Base-by-base conservation (phyloP, 495 filamentous ascomycete genomes). In the Penicillium salamii region DNA sequence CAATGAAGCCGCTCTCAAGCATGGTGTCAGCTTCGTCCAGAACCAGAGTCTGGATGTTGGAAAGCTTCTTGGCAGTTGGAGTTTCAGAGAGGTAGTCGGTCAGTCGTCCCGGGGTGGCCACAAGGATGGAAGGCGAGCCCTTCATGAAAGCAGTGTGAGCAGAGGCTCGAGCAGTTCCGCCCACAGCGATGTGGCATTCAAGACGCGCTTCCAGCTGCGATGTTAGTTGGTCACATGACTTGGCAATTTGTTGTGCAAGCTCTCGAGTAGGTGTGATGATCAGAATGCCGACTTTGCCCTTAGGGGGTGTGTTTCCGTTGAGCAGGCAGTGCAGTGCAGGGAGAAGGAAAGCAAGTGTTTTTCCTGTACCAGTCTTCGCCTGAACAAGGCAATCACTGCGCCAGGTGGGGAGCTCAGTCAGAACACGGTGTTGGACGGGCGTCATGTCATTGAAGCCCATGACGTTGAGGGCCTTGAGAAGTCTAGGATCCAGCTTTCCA, bases 361-460 rank as follows among this genome's bases (percentile, higher is more conserved):
- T 92, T 49, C 88, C 88, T 5, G 88, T 91, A 56, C 88, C 88
- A n/a, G 88, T 92, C 63, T 85, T 89, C 48, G 88, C 88, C 71
- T 91, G 88, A 33, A 88, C 88, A 13, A 78, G 68, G 38, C 76
- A 80, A 57, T 81, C 78, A 48, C 67, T 73, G 46, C 66, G 67
- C 67, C 74, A 72, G 26, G 53, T 66, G 17, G 80, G 78, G 17
- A 83, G 68, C 36, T 74, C 68, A 2, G 57, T 68, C 57, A 83
- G 53, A 21, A 81, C 78, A 49, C 75, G 72, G 19, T 78, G 70
- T 50, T 83, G 80, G 26, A 83, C 80, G 6, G 80, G 75, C 1
- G 78, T 79, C 79, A 82, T 80, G 55, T 52, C 61, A 11, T 65
- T 59, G 46, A 73, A 74, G 0, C 64, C 64, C 75, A 78, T 75